These are phyloP conservation scores for Dictyostelium brefeldianum DNA, from an alignment of 78 protist genomes.

Conservation along the genomic window DNA sequence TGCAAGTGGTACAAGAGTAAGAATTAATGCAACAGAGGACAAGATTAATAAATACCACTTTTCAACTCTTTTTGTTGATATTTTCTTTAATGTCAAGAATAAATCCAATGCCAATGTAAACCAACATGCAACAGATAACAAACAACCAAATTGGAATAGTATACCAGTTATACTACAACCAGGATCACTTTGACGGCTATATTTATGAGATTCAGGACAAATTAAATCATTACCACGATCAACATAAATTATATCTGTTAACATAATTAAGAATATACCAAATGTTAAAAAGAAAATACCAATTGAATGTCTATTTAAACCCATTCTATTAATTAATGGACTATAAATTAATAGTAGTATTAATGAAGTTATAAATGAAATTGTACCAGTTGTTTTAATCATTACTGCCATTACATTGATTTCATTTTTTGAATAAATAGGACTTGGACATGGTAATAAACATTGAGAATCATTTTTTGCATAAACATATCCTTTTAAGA, in stretches of 20 bases:
- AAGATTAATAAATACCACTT: neutral
- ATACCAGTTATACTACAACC: slow-evolving; percentile 20
- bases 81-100: neutral
- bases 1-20: neutral
- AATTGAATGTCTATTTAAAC: neutral
- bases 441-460: slow-evolving; percentile 5
- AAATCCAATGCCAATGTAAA: neutral
- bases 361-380: neutral
- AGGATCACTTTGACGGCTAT: slow-evolving; percentile 1
- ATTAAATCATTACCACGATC: slow-evolving; percentile 6
- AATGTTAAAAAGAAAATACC: slow-evolving; percentile 16
- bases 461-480: neutral
- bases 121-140: neutral
- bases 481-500: neutral
- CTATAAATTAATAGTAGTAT: neutral
- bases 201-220: neutral
- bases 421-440: neutral
- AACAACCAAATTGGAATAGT: neutral
- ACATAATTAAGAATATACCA: neutral
- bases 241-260: slow-evolving; percentile 8
- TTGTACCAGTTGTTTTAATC: neutral
- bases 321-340: slow-evolving; percentile 18
- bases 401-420: neutral
- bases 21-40: neutral
- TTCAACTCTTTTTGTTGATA: neutral